Conservation (phyloP, 2,329 filamentous ascomycete genomes). For the Conoideocrella luteorostrata region DNA sequence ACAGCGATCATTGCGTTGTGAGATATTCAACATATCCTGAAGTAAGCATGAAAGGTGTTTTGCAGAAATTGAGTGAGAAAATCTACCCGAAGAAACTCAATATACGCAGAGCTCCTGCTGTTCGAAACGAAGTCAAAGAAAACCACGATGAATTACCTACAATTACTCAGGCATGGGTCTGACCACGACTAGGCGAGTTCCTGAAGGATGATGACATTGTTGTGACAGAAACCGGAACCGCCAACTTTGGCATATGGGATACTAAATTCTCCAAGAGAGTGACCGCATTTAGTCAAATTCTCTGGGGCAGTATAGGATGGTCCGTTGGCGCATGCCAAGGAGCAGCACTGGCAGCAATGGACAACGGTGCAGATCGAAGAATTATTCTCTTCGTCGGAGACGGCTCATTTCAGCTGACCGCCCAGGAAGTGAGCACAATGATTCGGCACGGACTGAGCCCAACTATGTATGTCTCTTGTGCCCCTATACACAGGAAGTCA, state of each 20-base stretch:
- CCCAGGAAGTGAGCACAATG: conserved; percentile 80
- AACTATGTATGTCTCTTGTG: conserved; percentile 73
- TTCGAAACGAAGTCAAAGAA: conserved; percentile 42
- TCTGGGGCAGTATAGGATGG: conserved; percentile 63
- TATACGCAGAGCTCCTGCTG: conserved; percentile 44
- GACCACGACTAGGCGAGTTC: conserved; percentile 70
- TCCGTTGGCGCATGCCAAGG: conserved; percentile 53
- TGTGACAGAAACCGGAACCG: conserved; percentile 80
- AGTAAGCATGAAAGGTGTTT: conserved; percentile 70
- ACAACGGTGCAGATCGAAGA: conserved; percentile 51
- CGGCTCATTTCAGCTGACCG: conserved; percentile 78
- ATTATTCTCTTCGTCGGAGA: conserved; percentile 87
- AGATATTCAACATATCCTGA: conserved; percentile 74
- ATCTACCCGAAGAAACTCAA: conserved; percentile 53
- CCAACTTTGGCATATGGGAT: conserved; percentile 84
- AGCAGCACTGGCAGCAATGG: conserved; percentile 68
- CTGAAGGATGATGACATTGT: conserved; percentile 68
- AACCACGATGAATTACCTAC: conserved; percentile 31
- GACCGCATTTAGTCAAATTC: conserved; percentile 72
- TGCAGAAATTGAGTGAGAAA: conserved; percentile 61
- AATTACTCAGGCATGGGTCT: conserved; percentile 70
- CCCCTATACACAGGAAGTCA: too few relatives aligned
- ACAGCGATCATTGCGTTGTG: conserved; percentile 66
- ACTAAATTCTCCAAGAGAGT: conserved; percentile 72
- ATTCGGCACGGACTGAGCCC: conserved; percentile 66